Evolutionary conservation across 2,329 filamentous ascomycete genomes (phyloP).

Genomic region (Sporothrix luriei): DNA sequence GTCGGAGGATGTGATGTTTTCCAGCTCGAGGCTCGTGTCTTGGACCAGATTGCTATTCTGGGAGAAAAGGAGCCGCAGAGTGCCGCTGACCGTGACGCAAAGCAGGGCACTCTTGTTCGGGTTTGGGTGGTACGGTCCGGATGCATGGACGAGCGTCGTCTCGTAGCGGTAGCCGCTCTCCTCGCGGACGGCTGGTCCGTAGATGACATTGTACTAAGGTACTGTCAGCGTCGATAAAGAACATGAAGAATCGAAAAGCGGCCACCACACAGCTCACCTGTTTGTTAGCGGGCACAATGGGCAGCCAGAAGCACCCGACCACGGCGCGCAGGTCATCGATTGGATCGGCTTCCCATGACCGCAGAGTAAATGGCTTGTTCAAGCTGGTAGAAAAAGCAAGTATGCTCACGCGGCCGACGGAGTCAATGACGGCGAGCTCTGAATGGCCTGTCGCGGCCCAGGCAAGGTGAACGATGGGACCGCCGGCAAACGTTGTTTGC

Average conservation of each 20-base stretch:
- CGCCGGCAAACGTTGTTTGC: constrained; percentile 53
- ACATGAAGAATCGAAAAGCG: not conserved
- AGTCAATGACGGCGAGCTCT: constrained; percentile 82
- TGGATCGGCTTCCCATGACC: constrained; percentile 66
- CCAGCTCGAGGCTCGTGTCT: constrained; percentile 72
- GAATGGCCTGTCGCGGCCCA: constrained; percentile 74
- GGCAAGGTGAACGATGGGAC: constrained; percentile 74
- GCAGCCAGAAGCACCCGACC: constrained; percentile 85
- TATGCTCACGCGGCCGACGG: constrained; percentile 74
- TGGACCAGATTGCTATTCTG: constrained; percentile 72
- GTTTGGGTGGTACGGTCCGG: constrained; percentile 73
- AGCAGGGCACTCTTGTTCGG: constrained; percentile 72
- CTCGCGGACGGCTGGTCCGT: constrained; percentile 66
- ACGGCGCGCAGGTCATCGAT: constrained; percentile 75
- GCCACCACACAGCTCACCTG: constrained; percentile 41
- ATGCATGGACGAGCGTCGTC: constrained; percentile 64
- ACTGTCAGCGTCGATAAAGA: not conserved
- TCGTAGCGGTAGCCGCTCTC: constrained; percentile 69
- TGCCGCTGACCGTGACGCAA: constrained; percentile 72
- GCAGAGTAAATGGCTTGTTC: constrained; percentile 67
- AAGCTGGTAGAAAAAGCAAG: constrained; percentile 71
- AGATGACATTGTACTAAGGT: constrained; percentile 51
- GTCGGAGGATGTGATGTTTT: constrained; percentile 70
- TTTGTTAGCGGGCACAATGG: constrained; percentile 54
- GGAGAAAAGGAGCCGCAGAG: constrained; percentile 75